Conservation (phyloP, 352 stramenopile species). For the Globisporangium barbulae region DNA sequence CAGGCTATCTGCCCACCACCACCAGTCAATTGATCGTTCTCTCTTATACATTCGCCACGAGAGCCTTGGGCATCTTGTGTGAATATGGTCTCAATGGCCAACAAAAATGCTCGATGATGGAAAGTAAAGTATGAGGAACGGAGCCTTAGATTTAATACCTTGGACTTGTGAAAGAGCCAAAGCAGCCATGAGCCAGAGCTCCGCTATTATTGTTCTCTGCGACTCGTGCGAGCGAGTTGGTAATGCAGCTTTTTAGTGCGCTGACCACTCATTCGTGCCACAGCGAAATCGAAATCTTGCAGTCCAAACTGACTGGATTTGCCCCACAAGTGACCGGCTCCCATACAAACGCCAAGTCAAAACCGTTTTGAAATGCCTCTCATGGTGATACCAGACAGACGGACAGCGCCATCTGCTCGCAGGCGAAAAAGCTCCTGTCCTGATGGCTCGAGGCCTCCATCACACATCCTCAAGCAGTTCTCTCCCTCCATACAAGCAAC, state of each 20-base stretch:
- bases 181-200: too few species aligned
- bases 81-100: too few species aligned
- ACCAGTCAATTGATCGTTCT: too few species aligned
- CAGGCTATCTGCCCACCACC: neutral
- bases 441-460: neutral
- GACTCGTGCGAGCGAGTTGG: neutral
- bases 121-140: too few species aligned
- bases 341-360: constrained; percentile 6
- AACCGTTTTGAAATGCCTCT: neutral
- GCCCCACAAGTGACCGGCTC: neutral
- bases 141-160: too few species aligned
- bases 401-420: neutral
- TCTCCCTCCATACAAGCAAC: neutral
- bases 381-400: neutral
- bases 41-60: too few species aligned
- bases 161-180: too few species aligned
- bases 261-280: neutral
- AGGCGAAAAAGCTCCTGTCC: neutral
- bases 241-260: neutral
- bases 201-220: too few species aligned
- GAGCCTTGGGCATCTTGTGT: too few species aligned
- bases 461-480: constrained; percentile 9
- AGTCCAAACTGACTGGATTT: constrained; percentile 7
- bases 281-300: neutral
- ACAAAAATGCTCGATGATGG: too few species aligned